Evolutionary conservation across 192 early-diverging fungal genomes (phyloP), one percentile per base, ranked within the genome.

Genomic region (Umbelopsis vinacea): DNA sequence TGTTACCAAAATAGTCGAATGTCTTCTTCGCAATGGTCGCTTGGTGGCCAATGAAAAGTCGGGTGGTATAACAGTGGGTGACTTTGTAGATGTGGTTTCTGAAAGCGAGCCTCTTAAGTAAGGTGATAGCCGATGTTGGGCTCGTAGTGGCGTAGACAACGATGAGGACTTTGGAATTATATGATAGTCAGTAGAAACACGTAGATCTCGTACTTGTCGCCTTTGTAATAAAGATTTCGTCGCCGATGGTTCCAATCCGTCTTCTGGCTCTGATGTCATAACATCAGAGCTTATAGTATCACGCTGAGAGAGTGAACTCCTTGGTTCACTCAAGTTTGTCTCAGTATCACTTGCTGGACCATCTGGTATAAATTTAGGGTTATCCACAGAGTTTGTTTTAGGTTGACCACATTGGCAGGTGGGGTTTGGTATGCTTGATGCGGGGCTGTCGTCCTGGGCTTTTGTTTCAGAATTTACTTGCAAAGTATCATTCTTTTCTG

Each of bases 71-170:
- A 63, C 57, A 5, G 57, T 63, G 23, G 33, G 57, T 19, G 57
- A 63, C 33, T 35, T 63, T 11, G 57, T 33, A 19, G 57, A 63
- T 4, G 57, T 63, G 12, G 57, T 37, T 63, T 63, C 57, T 14
- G 57, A 63, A 3, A 63, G 26, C 14, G 57, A 63, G 17, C 57
- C 57, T 26, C 26, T 63, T 63, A 63, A 63, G 19, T 29, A 63
- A 17, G 29, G 26, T 2, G 57, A 35, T 29, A 63, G 23, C 26
- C 26, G 57, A 63, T 63, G 33, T 29, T 63, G 33, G 6, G 24
- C 0, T 19, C 33, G 26, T 26, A 63, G 33, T 37, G 57, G 57
- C 15, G 57, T 63, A 17, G 57, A 63, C 2, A 63, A 14, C 1
- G 57, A 63, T 37, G 57, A 35, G 35, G 57, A 63, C 26, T 29